Base-by-base conservation (phyloP, 257 asterid genomes). In the Scutellaria barbata region DNA sequence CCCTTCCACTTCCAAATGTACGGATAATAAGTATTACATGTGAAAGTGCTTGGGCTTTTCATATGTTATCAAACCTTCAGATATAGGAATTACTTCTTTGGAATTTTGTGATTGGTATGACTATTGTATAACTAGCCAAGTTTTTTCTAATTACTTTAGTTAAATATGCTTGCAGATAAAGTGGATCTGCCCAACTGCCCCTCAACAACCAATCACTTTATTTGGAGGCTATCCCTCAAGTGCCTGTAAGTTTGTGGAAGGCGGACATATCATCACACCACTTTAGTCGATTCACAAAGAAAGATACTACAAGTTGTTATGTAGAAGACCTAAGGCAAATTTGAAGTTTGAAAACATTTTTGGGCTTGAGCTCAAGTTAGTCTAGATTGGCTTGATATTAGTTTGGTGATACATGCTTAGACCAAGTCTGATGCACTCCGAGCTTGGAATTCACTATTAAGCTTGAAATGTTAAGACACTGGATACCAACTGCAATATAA, bases 141-240 rank as follows among this genome's bases (percentile, higher is more conserved):
- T 14, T 16, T 41, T 60, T 47, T 52, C 45, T 66, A 53, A 64
- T 55, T 40, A 33, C 41, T 1, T 59, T 69, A 7, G 8, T 73
- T 35, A 17, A 66, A 22, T 47, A 42, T 71, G 61, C 47, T 13
- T 83, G 87, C 92, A 91, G 97, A 89, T 91, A 66, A 91, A 91
- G 74, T 91, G 97, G 97, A 91, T 91, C 72, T 91, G 97, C 75
- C 97, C 97, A 68, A 84, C 97, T 68, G 92, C 97, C 63, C 96
- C 96, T 51, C 85, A 82, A 70, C 94, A 65, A 52, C 95, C 95
- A 63, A 54, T 91, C 68, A 84, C 91, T 83, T 75, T 87, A 77
- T 91, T 91, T 81, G 96, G 97, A 18, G 97, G 97, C 73, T 89
- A 85, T 79, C 95, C 96, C 37, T 91, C 97, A 75, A 77, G 88